Base-by-base conservation (phyloP, 106 monocot species). In the Dendrobium nobile region DNA sequence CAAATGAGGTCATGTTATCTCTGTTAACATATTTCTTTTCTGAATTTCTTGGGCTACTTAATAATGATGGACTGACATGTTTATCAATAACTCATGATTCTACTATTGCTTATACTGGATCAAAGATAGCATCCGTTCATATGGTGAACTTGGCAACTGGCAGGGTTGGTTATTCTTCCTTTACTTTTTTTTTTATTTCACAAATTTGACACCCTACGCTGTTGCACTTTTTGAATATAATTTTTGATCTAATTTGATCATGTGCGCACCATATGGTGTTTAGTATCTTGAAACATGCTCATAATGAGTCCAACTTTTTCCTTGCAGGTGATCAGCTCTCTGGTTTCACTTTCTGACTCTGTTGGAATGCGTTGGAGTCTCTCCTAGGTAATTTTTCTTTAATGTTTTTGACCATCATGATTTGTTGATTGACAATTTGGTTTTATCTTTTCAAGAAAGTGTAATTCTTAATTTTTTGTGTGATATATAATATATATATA, bases 51-150 rank as follows among this genome's bases (percentile, higher is more conserved):
- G 96, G 94, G 5, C 86, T 89, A 86, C 90, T 48, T 94, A 97
- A 94, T 75, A 85, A 74, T 61, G 94, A 91, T 82, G 93, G 90
- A 31, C 78, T 97, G 73, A 94, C 90, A 77, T 97, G 94, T 85
- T 82, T 97, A 77, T 85, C 89, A 20, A 86, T 94, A 82, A 94
- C 90, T 26, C 54, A 86, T 59, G 97, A 97, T 80, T 97, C 97
- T 45, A 75, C 83, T 54, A 42, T 91, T 80, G 90, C 88, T 80
- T 80, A 94, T 47, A 92, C 92, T 82, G 94, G 94, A 41, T 87
- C 94, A 26, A 85, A 80, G 94, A 97, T 81, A 81, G 90, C 58
- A n/a, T 92, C 94, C 26, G 79, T 97, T 61, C 85, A 87, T 73
- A 79, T 97, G 90, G 94, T 97, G 84, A 97, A 88, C 72, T 85